Evolutionary conservation across 169 alveolate genomes (phyloP).

Genomic region (Besnoitia besnoiti): DNA sequence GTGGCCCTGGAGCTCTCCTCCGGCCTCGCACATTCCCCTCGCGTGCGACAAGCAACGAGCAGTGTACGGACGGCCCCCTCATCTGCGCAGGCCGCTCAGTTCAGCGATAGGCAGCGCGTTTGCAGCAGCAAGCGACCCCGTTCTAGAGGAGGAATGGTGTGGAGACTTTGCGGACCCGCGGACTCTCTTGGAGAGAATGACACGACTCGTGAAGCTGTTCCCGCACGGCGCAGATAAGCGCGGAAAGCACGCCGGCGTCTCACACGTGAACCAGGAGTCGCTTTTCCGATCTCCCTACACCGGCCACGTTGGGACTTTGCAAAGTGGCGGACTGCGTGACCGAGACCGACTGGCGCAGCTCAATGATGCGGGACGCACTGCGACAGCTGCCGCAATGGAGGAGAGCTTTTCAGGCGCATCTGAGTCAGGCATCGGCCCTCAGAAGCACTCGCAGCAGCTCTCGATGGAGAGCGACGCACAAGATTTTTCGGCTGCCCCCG

Average conservation of each 20-base stretch:
- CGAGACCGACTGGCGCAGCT: no score
- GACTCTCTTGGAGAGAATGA: background rate
- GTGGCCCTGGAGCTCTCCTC: background rate
- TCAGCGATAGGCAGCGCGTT: background rate
- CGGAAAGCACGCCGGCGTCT: background rate
- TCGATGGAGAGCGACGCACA: no score
- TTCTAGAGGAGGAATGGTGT: background rate
- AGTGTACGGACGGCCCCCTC: constrained; percentile 26
- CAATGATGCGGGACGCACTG: no score
- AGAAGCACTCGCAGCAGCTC: no score
- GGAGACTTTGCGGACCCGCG: background rate
- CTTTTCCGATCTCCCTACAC: no score
- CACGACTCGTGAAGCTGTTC: background rate
- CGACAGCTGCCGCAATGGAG: background rate
- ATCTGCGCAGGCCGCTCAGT: background rate
- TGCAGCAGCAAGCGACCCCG: background rate
- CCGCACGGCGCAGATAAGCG: background rate
- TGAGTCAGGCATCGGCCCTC: no score
- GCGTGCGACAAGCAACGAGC: constrained; percentile 13
- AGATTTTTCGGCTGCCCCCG: no score
- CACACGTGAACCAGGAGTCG: background rate
- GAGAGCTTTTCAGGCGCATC: no score
- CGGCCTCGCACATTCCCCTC: background rate
- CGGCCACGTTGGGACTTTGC: no score
- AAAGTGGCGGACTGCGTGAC: no score